Percentiles rank a stretch among this genome's conserved stretches.
phyloP scores from a whole-genome alignment of 2,329 filamentous ascomycete species.

The Colletotrichum tamarilloi region DNA sequence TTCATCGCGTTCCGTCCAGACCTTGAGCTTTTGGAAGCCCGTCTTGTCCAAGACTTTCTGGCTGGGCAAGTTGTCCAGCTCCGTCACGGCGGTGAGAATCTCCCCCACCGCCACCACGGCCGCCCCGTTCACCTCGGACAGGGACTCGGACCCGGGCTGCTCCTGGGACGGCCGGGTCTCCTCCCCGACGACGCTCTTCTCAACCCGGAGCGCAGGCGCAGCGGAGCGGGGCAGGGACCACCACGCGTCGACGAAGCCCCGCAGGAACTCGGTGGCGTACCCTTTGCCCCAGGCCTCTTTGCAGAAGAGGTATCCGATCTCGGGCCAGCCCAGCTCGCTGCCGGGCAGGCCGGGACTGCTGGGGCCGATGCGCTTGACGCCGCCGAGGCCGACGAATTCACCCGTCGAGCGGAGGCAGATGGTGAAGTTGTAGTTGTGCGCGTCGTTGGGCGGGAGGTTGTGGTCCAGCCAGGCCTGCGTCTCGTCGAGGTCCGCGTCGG shows the following conservation, averaged over 20 bases:
- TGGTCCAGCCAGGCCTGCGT: constrained; percentile 53
- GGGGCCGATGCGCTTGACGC: constrained; percentile 46
- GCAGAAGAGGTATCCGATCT: constrained; percentile 68
- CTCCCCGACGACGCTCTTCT: constrained; percentile 48
- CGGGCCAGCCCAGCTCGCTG: constrained; percentile 63
- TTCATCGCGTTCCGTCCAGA: constrained; percentile 47
- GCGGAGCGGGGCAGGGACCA: constrained; percentile 59
- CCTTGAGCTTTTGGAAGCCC: constrained; percentile 62
- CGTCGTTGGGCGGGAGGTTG: constrained; percentile 61
- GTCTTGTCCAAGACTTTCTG: constrained; percentile 66
- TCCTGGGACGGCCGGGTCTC: not conserved
- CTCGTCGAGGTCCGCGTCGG: constrained; percentile 56
- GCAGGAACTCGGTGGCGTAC: constrained; percentile 67
- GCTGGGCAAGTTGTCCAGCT: constrained; percentile 62
- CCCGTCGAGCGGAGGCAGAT: constrained; percentile 59
- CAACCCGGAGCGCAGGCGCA: constrained; percentile 56
- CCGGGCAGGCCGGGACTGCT: constrained; percentile 39
- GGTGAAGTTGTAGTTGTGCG: constrained; percentile 65
- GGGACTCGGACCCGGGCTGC: too few species aligned
- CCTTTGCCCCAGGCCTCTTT: constrained; percentile 66
- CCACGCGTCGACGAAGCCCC: constrained; percentile 58
- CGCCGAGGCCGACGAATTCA: constrained; percentile 64
- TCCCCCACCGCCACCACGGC: constrained; percentile 49
- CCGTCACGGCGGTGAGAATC: constrained; percentile 58
- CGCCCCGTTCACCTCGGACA: constrained; percentile 27